Conservation (phyloP, 495 filamentous ascomycete genomes). For the Endocarpon pusillum region DNA sequence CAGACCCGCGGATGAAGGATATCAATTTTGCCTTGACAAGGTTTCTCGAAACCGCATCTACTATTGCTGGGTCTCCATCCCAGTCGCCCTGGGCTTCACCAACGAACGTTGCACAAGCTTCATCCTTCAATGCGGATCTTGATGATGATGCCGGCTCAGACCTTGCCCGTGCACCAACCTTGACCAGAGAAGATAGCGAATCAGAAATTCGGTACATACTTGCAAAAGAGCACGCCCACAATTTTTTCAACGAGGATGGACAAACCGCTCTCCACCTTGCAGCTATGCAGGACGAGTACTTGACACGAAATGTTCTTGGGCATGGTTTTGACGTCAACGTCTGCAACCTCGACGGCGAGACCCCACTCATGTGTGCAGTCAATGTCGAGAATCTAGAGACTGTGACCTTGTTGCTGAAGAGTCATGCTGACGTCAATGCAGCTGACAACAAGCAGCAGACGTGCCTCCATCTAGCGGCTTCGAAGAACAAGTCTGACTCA, state of each 20-base stretch:
- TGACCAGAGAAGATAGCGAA: conserved; percentile 4
- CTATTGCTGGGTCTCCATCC: not conserved
- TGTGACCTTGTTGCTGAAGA: conserved; percentile 2
- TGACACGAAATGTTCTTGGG: not conserved
- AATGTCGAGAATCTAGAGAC: conserved; percentile 2
- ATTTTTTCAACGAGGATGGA: conserved; percentile 3
- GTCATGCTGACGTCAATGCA: conserved; percentile 3
- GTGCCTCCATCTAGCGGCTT: conserved; percentile 3
- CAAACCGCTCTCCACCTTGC: conserved; percentile 5
- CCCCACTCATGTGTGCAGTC: conserved; percentile 7
- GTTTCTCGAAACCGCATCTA: conserved; percentile 5
- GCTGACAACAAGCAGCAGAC: conserved; percentile 1
- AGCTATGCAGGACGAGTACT: conserved; percentile 3
- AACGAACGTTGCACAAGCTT: conserved; percentile 3
- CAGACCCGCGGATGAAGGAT: conserved; percentile 1
- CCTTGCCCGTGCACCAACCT: conserved; percentile 2
- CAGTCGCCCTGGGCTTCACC: conserved; percentile 3
- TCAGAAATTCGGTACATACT: conserved; percentile 4
- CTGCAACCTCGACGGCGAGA: conserved; percentile 9
- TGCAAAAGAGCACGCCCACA: conserved; percentile 2
- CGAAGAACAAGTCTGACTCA: conserved; percentile 2
- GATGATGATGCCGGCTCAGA: conserved; percentile 2
- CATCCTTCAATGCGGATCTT: conserved; percentile 1
- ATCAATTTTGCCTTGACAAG: conserved; percentile 2
- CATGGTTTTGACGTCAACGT: not conserved